A percentile compares a stretch with the other conserved stretches of the same genome.
phyloP scores from a whole-genome alignment of 139 green algal genomes.

The Chlamydomonas schloesseri region DNA sequence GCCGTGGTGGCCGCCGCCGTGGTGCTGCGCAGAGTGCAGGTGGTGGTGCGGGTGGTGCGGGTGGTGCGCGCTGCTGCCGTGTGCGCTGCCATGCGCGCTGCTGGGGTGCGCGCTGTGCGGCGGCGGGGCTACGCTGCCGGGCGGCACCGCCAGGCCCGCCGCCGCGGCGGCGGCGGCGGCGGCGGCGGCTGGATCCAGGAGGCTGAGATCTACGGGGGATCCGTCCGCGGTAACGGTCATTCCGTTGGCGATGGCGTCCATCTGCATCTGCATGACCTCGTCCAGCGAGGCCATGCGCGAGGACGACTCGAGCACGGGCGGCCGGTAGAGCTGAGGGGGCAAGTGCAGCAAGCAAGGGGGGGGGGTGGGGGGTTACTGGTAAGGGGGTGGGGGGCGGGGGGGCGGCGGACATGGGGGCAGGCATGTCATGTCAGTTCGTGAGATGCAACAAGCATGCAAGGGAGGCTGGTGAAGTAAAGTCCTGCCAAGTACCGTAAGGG shows the following conservation, averaged over 20 bases:
- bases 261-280: not conserved
- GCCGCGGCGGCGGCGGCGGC: slow-evolving; percentile 5
- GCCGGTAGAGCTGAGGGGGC: slow-evolving; percentile 21
- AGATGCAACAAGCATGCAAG: too few species aligned
- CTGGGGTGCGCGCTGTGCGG: not conserved
- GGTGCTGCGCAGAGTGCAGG: not conserved
- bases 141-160: too few species aligned
- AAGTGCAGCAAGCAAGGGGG: too few species aligned
- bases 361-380: too few species aligned
- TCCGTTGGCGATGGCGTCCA: not conserved
- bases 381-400: not conserved
- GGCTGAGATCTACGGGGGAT: not conserved
- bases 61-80: not conserved
- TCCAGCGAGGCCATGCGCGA: not conserved
- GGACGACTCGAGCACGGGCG: not conserved
- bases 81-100: not conserved
- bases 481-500: too few species aligned
- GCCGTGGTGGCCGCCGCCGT: not conserved
- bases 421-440: too few species aligned
- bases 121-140: not conserved
- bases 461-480: too few species aligned
- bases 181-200: slow-evolving; percentile 8
- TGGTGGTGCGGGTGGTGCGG: not conserved
- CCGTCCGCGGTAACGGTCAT: not conserved
- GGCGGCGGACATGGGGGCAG: too few species aligned